Evolutionary conservation across 768 basidiomycete genomes (phyloP), one percentile per base, ranked within the genome.

Genomic region (Phanerodontia chrysosporium): DNA sequence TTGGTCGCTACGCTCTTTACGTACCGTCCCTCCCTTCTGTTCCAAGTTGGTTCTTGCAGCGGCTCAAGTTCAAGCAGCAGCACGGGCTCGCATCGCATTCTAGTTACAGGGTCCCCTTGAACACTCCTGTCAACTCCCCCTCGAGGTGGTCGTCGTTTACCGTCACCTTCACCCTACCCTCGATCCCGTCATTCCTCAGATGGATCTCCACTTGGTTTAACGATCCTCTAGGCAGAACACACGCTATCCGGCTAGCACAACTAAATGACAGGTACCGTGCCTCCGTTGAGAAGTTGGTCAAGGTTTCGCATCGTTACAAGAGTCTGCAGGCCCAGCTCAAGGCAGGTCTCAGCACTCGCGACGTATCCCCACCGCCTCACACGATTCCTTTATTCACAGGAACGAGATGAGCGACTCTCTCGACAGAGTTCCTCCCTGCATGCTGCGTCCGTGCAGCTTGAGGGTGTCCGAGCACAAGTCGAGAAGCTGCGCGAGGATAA

Each of bases 251-350:
- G 5, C 16, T 51, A 14, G n/a, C 44, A 25, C 55, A 57, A 6
- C 24, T 30, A 4, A 6, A 35, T 13, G 28, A 57, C n/a, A 25
- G 32, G n/a, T 35, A 57, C 30, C 55, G 30, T 28, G 45, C n/a
- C 13, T 8, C 45, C 2, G 46, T 48, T 13, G 56, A 57, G 14
- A 57, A 57, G 16, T 35, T 57, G 12, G 46, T 25, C 6, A 48
- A 49, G 29, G 10, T 57, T 5, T 29, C 36, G 24, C 46, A 48
- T 18, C 45, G 46, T 14, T 49, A 35, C 39, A 35, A 32, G 45
- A 35, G 25, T 10, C 56, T 49, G 28, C 56, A 57, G 45, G 24
- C 22, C 18, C 56, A 57, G 56, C 46, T 57, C 46, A 48, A 49
- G 45, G 56, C 49, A 14, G 18, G 56, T 32, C 52, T 16, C 32